Base-by-base conservation (phyloP, 2,329 filamentous ascomycete species). In the Fusarium abutilonis region DNA sequence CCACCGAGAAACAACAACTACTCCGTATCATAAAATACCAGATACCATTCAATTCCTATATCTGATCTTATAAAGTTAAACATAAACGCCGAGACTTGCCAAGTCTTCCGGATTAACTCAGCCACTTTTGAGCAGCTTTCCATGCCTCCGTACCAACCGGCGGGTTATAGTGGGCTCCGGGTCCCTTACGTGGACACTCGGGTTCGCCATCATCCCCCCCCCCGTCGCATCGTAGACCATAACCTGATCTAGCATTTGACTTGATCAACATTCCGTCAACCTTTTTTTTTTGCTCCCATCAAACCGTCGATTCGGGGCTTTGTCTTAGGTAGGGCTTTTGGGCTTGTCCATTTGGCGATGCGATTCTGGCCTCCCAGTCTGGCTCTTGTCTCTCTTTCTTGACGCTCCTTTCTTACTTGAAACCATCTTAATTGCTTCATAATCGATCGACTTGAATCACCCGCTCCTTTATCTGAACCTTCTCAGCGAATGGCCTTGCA, bases 101-200 rank as follows among this genome's bases (percentile, higher is more conserved):
- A 65, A 65, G 60, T 60, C 56, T 50, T 28, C 36, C 43, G 54
- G 54, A 52, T 65, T 28, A 56, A 56, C 58, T 65, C 62, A 59
- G 62, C 62, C 62, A 63, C 58, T 26, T 26, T 58, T 39, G 44
- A 52, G 56, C 56, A 51, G 39, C 47, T 49, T 52, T 14, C 31
- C 11, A 34, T 34, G 14, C 28, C 56, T 64, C 62, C 62, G 56
- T 63, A 63, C 61, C 65, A 63, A 50, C 57, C 57, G 48, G 62
- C 41, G 45, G 61, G 57, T 59, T 65, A 54, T 65, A 51, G 59
- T 62, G 59, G 59, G 34, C 46, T 63, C 60, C 35, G 47, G 47
- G 57, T 69, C 60, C 64, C 61, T 70, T 70, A 70, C 68, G 68
- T 70, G 68, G 68, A 70, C 68, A 69, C 59, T 70, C 49, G 38